A percentile compares a stretch with the other conserved stretches of the same genome.
Evolutionary conservation across 441 rosid genomes (phyloP).

Genomic region (Kokia cookei): DNA sequence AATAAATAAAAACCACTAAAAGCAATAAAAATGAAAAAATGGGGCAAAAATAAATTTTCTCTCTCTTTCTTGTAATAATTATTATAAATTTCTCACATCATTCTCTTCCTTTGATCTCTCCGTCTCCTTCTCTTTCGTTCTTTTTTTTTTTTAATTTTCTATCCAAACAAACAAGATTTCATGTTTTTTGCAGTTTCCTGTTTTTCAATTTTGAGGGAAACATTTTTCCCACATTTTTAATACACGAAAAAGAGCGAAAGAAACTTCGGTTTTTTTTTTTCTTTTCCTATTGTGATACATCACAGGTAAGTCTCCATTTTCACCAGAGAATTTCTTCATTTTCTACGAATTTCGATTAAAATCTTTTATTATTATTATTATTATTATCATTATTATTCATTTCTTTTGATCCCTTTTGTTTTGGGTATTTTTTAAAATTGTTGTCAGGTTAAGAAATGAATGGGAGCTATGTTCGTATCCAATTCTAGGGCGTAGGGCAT

Average conservation of each 20-base stretch:
- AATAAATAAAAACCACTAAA: not conserved
- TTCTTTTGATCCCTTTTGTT: not conserved
- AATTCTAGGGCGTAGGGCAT: not conserved
- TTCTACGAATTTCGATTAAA: not conserved
- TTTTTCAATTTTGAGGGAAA: not conserved
- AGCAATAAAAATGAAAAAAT: not conserved
- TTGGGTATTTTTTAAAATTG: not conserved
- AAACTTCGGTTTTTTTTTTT: not conserved
- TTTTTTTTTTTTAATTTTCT: not conserved
- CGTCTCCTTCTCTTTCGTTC: conserved; percentile 9
- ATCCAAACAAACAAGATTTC: not conserved
- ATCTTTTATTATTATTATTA: not conserved
- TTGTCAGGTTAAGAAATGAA: conserved; percentile 37
- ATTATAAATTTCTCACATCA: conserved; percentile 33
- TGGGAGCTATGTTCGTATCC: conserved; percentile 14
- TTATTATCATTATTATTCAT: not conserved
- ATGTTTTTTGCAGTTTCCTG: not conserved
- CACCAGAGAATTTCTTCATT: not conserved
- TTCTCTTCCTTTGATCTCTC: conserved; percentile 22
- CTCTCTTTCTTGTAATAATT: conserved; percentile 8
- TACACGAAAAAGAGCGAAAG: not conserved
- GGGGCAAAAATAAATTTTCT: not conserved
- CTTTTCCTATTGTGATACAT: not conserved
- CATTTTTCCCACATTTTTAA: not conserved
- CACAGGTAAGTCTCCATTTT: conserved; percentile 23